Evolutionary conservation across 139 green algal species (phyloP).

Genomic region (Closterium sp.): DNA sequence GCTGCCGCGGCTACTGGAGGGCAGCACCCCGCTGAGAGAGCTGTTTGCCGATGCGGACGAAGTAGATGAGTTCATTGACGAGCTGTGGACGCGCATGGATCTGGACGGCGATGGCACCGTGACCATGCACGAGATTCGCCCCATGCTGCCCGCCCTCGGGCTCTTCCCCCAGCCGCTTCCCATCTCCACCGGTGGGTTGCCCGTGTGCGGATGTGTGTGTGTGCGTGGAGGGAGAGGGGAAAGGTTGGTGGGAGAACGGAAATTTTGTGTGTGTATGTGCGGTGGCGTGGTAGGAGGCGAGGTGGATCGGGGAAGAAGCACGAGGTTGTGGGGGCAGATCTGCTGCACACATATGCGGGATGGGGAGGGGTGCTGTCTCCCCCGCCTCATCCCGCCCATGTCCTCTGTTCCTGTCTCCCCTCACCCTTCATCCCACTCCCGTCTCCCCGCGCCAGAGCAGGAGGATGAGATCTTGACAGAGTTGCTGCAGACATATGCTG

Average conservation of each 20-base stretch:
- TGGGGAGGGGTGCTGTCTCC: background rate
- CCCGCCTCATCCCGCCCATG: background rate
- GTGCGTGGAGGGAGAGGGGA: too few relatives aligned
- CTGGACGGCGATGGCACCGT: background rate
- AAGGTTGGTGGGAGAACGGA: too few relatives aligned
- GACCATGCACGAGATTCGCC: background rate
- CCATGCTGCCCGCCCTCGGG: background rate
- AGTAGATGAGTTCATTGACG: background rate
- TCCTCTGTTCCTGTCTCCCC: background rate
- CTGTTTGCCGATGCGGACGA: too few relatives aligned
- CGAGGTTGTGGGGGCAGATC: background rate
- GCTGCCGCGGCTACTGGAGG: background rate
- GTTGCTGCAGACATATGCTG: background rate
- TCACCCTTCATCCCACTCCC: background rate
- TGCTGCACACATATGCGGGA: background rate
- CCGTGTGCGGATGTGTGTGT: too few relatives aligned
- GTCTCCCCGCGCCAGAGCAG: background rate
- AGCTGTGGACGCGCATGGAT: background rate
- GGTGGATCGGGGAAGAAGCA: too few relatives aligned
- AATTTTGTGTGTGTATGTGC: background rate
- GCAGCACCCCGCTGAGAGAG: too few relatives aligned
- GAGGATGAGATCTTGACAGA: background rate
- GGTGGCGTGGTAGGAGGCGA: background rate
- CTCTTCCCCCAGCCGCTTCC: background rate
- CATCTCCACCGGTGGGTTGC: background rate